Conservation (phyloP, 495 filamentous ascomycete species). For the Hamigera avellanea region DNA sequence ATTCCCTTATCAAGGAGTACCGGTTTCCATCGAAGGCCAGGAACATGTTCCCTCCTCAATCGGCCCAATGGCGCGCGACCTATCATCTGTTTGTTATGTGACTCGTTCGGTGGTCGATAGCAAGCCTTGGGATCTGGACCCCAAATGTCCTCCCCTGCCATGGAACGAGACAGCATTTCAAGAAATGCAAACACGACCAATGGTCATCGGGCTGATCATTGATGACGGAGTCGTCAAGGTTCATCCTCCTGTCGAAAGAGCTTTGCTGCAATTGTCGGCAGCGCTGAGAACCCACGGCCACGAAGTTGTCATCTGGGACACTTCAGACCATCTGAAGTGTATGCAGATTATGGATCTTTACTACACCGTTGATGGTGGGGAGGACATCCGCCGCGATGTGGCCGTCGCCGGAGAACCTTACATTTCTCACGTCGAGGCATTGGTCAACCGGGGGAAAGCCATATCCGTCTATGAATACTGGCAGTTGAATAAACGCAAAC, state of each 20-base stretch:
- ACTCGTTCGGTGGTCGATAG: slow-evolving; percentile 26
- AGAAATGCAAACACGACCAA: slow-evolving; percentile 24
- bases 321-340: slow-evolving; percentile 28
- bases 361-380: slow-evolving; percentile 43
- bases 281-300: slow-evolving; percentile 31
- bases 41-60: slow-evolving; percentile 41
- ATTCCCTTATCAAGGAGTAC: slow-evolving; percentile 34
- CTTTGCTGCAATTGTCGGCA: slow-evolving; percentile 22
- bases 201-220: slow-evolving; percentile 35
- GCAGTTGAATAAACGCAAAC: slow-evolving; percentile 43
- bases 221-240: slow-evolving; percentile 39
- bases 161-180: slow-evolving; percentile 32
- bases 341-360: slow-evolving; percentile 38
- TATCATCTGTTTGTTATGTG: slow-evolving; percentile 27
- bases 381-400: slow-evolving; percentile 40
- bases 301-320: slow-evolving; percentile 36
- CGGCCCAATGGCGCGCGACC: slow-evolving; percentile 37
- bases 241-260: slow-evolving; percentile 36
- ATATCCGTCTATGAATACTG: slow-evolving; percentile 45
- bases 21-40: slow-evolving; percentile 40
- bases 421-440: slow-evolving; percentile 36
- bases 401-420: slow-evolving; percentile 38
- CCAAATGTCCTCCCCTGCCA: slow-evolving; percentile 32
- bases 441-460: slow-evolving; percentile 35
- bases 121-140: slow-evolving; percentile 34